These are phyloP conservation scores for Umbelopsis vinacea DNA, from an alignment of 192 early-diverging fungal species.

Conservation along the genomic window DNA sequence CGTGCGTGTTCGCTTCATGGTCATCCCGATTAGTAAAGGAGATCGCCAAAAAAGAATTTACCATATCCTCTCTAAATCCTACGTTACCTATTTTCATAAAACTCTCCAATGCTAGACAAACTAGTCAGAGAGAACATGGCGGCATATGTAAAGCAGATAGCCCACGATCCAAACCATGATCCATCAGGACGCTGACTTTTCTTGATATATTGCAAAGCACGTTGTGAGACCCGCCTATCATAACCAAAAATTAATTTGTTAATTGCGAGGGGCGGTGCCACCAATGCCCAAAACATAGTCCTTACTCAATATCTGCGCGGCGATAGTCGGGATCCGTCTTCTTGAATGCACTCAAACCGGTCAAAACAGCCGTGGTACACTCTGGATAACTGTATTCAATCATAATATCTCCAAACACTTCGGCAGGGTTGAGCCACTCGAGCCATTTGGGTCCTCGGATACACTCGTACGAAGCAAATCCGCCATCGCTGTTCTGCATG, in stretches of 20 bases:
- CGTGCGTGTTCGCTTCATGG: constrained; percentile 54
- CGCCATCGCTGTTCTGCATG: constrained; percentile 92
- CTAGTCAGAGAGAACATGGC: constrained; percentile 90
- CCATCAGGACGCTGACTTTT: constrained; percentile 79
- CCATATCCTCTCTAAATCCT: neutral
- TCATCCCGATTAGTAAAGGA: neutral
- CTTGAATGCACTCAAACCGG: constrained; percentile 80
- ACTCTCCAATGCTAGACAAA: constrained; percentile 81
- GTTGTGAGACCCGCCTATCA: constrained; percentile 29
- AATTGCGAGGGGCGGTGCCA: no score
- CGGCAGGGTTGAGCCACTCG: constrained; percentile 92
- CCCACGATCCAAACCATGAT: constrained; percentile 96
- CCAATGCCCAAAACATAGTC: neutral
- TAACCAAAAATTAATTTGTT: neutral
- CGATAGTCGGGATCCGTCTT: constrained; percentile 83
- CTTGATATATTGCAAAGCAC: constrained; percentile 80
- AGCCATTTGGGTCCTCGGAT: constrained; percentile 79
- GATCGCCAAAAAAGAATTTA: neutral
- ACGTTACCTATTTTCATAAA: constrained; percentile 76
- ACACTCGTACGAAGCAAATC: constrained; percentile 92
- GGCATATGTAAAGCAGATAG: constrained; percentile 97
- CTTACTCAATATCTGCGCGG: constrained; percentile 73
- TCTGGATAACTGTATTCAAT: constrained; percentile 97
- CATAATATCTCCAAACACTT: constrained; percentile 99
- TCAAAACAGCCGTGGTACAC: constrained; percentile 93